Evolutionary conservation across 2,329 filamentous ascomycete species (phyloP), one percentile per base, ranked within the genome.

Genomic region (Cladosporium cucumerinum): DNA sequence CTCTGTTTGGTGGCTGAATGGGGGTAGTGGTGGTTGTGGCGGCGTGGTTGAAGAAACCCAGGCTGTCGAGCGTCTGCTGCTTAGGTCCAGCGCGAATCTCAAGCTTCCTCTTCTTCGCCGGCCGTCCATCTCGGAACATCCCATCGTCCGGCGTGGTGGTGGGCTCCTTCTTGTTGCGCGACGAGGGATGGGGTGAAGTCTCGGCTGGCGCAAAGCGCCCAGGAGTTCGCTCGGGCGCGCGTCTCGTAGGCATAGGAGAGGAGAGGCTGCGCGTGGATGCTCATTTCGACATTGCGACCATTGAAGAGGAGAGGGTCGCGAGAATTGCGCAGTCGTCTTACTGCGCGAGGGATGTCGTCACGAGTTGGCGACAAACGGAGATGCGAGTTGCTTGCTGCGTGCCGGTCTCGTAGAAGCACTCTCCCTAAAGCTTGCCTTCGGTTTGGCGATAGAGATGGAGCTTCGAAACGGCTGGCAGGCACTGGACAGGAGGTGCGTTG

Each of bases 1-100:
- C 71, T 66, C 77, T 79, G 68, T 75, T 78, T 32, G 79, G 80
- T 55, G 80, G 79, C 67, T 70, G 72, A 34, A 70, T 67, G 46
- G 67, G 67, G 21, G 46, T 36, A 1, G 58, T 46, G 30, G 48
- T 32, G 6, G 43, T 30, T 28, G 58, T 43, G 62, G 64, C 54
- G 65, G 61, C 58, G 65, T 68, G 68, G 54, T 67, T 63, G 63
- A 72, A 71, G 66, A 73, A 69, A 11, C 68, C 72, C 32, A 65
- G 46, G 48, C 48, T 63, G 34, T 62, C 58, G 34, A 65, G 64
- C 43, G 69, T 71, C 63, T 73, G 72, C 43, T 63, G 61, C 57
- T 65, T 65, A 61, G 62, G 60, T 30, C 66, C 65, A 48, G 69
- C 65, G 34, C 69, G 66, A 12, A 73, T 67, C 65, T 67, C 70